phyloP scores from a whole-genome alignment of 495 filamentous ascomycete genomes.

The Penicillium coffeae region DNA sequence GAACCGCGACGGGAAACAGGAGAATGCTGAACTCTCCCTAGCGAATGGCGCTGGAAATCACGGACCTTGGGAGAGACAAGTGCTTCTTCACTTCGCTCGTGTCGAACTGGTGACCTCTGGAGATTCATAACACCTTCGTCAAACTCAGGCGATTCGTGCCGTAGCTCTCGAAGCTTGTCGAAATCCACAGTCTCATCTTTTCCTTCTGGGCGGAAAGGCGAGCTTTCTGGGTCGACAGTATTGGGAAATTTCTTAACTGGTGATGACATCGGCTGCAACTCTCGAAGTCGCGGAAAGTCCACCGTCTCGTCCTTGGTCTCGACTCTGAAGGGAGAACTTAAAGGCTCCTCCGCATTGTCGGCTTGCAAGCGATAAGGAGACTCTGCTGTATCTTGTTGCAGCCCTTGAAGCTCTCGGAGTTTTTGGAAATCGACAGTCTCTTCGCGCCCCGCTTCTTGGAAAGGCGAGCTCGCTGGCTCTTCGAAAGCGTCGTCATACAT shows the following conservation, averaged over 20 bases:
- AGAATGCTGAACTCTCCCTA: background rate
- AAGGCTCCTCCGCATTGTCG: slow-evolving; percentile 15
- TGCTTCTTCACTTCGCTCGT: background rate
- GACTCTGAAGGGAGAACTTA: slow-evolving; percentile 38
- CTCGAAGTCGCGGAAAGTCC: slow-evolving; percentile 25
- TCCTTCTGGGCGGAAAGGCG: slow-evolving; percentile 6
- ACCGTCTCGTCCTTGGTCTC: slow-evolving; percentile 33
- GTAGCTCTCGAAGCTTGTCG: slow-evolving; percentile 16
- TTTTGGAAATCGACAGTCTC: slow-evolving; percentile 38
- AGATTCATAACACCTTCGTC: background rate
- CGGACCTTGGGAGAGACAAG: background rate
- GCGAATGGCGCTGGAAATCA: background rate
- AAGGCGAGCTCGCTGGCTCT: slow-evolving; percentile 35
- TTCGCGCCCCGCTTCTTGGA: slow-evolving; percentile 33
- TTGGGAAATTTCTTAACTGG: background rate
- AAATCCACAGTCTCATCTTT: slow-evolving; percentile 33
- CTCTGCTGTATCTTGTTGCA: slow-evolving; percentile 8
- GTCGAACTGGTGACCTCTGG: slow-evolving; percentile 10
- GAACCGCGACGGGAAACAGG: background rate
- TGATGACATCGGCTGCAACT: slow-evolving; percentile 11
- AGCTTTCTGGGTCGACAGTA: background rate
- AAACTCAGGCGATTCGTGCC: background rate
- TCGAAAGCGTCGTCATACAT: slow-evolving; percentile 21
- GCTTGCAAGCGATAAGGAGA: background rate
- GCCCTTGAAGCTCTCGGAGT: slow-evolving; percentile 10